Conservation (phyloP, 2,329 filamentous ascomycete genomes). For the Venturia effusa region DNA sequence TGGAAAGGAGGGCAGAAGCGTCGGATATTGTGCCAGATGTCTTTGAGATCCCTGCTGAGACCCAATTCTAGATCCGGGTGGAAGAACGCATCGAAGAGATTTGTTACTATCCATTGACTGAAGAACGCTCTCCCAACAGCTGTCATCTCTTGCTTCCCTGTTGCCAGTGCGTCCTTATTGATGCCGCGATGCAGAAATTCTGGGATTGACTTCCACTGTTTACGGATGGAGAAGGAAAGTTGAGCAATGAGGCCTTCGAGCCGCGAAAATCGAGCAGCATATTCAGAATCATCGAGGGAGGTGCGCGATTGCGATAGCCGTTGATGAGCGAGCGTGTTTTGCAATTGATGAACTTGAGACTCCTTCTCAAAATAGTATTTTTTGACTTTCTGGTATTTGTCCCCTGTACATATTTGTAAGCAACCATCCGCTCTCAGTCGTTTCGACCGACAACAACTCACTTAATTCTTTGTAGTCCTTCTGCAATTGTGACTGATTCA, state of each 20-base stretch:
- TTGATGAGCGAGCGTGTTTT: slow-evolving; percentile 96
- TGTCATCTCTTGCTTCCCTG: slow-evolving; percentile 96
- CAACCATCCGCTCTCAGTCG: neutral
- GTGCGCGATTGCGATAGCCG: slow-evolving; percentile 89
- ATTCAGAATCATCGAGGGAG: slow-evolving; percentile 90
- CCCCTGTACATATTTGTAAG: slow-evolving; percentile 43
- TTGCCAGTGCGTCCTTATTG: slow-evolving; percentile 73
- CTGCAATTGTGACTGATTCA: slow-evolving; percentile 28
- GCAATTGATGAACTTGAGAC: slow-evolving; percentile 80
- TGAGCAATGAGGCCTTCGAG: slow-evolving; percentile 92
- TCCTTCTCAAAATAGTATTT: slow-evolving; percentile 92
- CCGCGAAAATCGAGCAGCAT: slow-evolving; percentile 76
- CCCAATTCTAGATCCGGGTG: slow-evolving; percentile 73
- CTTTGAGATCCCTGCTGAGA: slow-evolving; percentile 70
- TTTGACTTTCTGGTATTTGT: slow-evolving; percentile 97
- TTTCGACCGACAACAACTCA: slow-evolving; percentile 21
- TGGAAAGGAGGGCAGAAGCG: slow-evolving; percentile 60
- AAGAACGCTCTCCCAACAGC: slow-evolving; percentile 84
- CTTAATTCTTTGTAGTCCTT: slow-evolving; percentile 41
- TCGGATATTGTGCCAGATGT: slow-evolving; percentile 62
- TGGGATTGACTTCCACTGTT: slow-evolving; percentile 79
- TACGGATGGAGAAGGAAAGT: slow-evolving; percentile 88
- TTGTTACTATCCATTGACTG: slow-evolving; percentile 79
- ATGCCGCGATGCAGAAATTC: slow-evolving; percentile 69
- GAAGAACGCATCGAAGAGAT: slow-evolving; percentile 85